Evolutionary conservation across 1,284 basidiomycete species (phyloP), one percentile per base, ranked within the genome.

Genomic region (Trichosporon coremiiforme): DNA sequence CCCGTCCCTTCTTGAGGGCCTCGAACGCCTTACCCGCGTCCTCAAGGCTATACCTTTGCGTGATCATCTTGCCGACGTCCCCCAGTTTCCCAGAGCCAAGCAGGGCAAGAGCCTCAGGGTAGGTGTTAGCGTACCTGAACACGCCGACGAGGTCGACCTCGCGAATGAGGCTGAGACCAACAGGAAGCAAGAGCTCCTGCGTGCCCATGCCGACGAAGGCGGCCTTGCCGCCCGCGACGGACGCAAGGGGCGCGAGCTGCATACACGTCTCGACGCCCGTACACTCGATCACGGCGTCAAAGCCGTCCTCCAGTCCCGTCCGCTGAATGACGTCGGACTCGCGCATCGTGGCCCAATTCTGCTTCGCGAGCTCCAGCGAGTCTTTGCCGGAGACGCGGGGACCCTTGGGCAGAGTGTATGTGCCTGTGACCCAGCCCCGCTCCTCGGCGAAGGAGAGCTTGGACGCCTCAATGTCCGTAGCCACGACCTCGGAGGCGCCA

Each of bases 181-280:
- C 87, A n/a, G 95, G 95, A 65, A 96, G 86, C 71, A 87, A 86
- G 70, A 92, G 88, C 78, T 91, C 91, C 72, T 90, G 88, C 22
- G 92, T 89, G 74, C 95, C 95, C 95, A 98, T 98, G 36, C 95
- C 95, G 76, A 98, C 89, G 77, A 94, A 91, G 86, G 94, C 90
- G 68, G 96, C 91, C 80, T 91, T 92, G 60, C 93, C 92, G 66
- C 94, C 95, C 6, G 92, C 86, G 31, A 62, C 22, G 35, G 57
- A 29, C 5, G 67, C 65, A 13, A 64, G 63, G 22, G 47, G 71
- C 68, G 91, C 90, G 88, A 93, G 90, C 80, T 95, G 92, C 80
- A 95, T 94, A 80, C 91, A 93, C 35, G 89, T 86, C 82, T 95
- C 94, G 1, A 94, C 94, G 74, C 95, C 95, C 5, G 94, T 96